A percentile compares a stretch with the other conserved stretches of the same genome.
phyloP scores from a whole-genome alignment of 768 basidiomycete genomes.

The Suillus alpinus region DNA sequence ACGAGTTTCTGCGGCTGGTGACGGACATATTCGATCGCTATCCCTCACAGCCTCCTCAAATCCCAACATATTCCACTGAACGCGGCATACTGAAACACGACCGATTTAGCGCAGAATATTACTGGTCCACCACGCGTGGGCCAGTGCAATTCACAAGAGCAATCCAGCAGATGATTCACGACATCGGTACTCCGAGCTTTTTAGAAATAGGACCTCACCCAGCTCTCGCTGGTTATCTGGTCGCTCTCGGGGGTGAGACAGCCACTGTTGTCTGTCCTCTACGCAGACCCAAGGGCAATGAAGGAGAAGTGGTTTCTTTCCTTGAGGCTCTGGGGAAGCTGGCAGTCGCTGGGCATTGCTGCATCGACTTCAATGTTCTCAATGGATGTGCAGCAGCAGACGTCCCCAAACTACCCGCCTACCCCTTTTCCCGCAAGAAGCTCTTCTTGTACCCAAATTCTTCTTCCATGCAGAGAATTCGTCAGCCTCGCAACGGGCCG shows the following conservation, averaged over 20 bases:
- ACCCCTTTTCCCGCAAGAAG: constrained; percentile 25
- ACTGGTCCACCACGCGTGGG: constrained; percentile 37
- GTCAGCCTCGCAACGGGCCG: constrained; percentile 29
- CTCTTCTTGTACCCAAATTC: constrained; percentile 16
- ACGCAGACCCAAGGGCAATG: background rate
- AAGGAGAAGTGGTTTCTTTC: constrained; percentile 25
- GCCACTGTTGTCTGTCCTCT: background rate
- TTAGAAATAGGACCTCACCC: constrained; percentile 20
- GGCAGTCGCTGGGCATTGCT: constrained; percentile 22
- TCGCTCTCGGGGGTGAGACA: background rate
- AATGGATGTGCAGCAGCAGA: constrained; percentile 17
- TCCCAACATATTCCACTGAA: constrained; percentile 36
- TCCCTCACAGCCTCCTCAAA: constrained; percentile 20
- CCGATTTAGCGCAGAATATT: constrained; percentile 34
- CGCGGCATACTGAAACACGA: constrained; percentile 23
- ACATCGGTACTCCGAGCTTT: constrained; percentile 15
- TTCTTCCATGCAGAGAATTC: constrained; percentile 19
- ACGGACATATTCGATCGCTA: constrained; percentile 30
- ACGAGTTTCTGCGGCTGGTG: constrained; percentile 26
- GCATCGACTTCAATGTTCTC: constrained; percentile 30
- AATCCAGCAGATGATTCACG: constrained; percentile 25
- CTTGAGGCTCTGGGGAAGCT: constrained; percentile 29
- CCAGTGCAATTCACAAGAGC: constrained; percentile 38
- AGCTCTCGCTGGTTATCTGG: background rate
- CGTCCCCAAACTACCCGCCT: background rate